A percentile compares a stretch with the other conserved stretches of the same genome.
Conservation (phyloP, 331 rosid species). For the Acacia pycnantha region DNA sequence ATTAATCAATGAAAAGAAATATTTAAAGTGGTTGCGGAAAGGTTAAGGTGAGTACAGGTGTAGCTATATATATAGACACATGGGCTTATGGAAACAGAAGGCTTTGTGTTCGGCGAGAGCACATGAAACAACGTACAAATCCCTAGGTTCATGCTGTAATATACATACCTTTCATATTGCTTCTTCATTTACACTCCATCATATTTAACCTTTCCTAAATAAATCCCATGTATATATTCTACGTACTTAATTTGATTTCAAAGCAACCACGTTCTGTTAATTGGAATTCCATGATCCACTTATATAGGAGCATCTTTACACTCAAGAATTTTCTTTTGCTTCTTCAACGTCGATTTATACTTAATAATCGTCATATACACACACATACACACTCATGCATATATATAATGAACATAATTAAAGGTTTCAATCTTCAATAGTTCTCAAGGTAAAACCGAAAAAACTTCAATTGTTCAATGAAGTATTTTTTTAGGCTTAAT, state of each 20-base stretch:
- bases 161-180: background rate
- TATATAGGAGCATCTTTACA: background rate
- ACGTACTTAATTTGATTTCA: constrained; percentile 16
- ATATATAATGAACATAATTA: background rate
- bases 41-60: constrained; percentile 35
- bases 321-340: background rate
- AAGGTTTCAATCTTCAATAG: background rate
- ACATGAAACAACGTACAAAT: constrained; percentile 36
- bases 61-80: constrained; percentile 40
- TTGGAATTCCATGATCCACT: background rate
- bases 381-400: background rate
- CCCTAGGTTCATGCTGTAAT: background rate
- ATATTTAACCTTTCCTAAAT: background rate
- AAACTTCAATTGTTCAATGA: background rate
- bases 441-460: background rate
- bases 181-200: constrained; percentile 39
- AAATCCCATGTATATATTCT: background rate
- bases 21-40: constrained; percentile 22
- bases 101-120: constrained; percentile 30
- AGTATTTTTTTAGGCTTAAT: background rate
- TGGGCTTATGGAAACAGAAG: constrained; percentile 34
- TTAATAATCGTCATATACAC: background rate
- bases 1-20: background rate
- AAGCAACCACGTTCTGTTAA: constrained; percentile 41
- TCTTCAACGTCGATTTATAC: constrained; percentile 21